Base-by-base conservation (phyloP, 2,329 filamentous ascomycete genomes). In the Penicillium glabrum region DNA sequence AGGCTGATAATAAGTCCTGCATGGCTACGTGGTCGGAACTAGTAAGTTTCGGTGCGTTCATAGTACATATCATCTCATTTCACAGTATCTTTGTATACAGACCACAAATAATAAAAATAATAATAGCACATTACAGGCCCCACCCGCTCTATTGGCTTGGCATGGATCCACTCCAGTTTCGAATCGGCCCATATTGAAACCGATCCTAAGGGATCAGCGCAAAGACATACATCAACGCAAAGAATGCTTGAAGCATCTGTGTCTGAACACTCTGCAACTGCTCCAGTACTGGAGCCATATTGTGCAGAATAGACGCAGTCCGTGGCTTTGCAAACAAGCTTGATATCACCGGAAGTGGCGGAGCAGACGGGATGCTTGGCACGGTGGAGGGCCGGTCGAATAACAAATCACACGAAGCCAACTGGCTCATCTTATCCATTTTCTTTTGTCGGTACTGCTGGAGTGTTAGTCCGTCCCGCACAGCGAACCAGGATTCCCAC, bases 401-500 rank as follows among this genome's bases (percentile, higher is more conserved):
- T 46, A 46, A 14, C 27, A 46, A 46, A 46, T 46, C 45, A 46
- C 45, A 46, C 43, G 43, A 46, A 23, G 26, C 27, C 24, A 46
- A 14, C 26, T 46, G 24, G 19, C 31, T 23, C 46, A 35, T 21
- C 21, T 52, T 50, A 3, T 39, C 45, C 13, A 59, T 24, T 41
- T 47, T 46, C 37, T 54, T 46, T 39, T 58, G 41, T 16, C 56
- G 59, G 47, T 57, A 57, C 16, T 59, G 46, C 16, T 51, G 23
- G 13, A 51, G 23, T 23, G 21, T 46, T 19, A 48, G 24, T n/a
- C 53, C 56, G 4, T 51, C 39, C 13, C 31, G 46, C 13, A 49
- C 33, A 0, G 60, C 67, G 49, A 69, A 67, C 70, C 69, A 72
- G 24, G 69, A 63, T 29, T 67, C 57, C 21, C 60, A 65, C 8